Conservation (phyloP, 2,329 filamentous ascomycete species). For the Claviceps paspali region DNA sequence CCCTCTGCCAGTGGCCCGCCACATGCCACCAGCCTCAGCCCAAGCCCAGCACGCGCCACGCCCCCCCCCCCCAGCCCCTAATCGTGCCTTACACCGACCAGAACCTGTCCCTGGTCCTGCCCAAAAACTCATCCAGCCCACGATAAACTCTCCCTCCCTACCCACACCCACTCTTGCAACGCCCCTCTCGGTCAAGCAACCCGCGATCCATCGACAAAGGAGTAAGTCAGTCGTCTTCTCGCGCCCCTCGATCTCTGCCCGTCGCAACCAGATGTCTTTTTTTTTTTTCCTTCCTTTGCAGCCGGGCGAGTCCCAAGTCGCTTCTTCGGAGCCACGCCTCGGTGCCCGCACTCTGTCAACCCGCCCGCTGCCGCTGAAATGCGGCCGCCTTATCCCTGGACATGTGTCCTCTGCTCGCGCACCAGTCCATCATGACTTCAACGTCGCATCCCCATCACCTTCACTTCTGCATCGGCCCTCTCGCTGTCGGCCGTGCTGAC, state of each 20-base stretch:
- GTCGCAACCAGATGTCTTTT: too few species aligned
- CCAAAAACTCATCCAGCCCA: conserved; percentile 6
- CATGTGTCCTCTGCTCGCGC: conserved; percentile 13
- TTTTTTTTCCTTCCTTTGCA: neutral
- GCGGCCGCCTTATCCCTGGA: conserved; percentile 8
- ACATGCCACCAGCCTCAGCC: too few species aligned
- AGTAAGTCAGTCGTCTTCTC: conserved; percentile 7
- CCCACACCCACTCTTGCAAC: conserved; percentile 6
- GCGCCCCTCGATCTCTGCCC: too few species aligned
- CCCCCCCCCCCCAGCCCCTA: too few species aligned
- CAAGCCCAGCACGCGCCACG: too few species aligned
- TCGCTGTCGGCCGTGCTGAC: too few species aligned
- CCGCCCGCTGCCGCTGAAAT: conserved; percentile 8
- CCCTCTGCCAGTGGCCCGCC: too few species aligned
- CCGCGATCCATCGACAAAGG: conserved; percentile 7
- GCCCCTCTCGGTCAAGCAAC: conserved; percentile 4
- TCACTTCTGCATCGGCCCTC: conserved; percentile 1
- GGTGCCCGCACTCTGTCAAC: conserved; percentile 3
- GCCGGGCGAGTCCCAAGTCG: too few species aligned
- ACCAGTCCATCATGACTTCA: too few species aligned
- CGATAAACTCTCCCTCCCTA: conserved; percentile 7
- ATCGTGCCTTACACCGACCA: too few species aligned
- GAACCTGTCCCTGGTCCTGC: too few species aligned
- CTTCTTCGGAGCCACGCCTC: too few species aligned
- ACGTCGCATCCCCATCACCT: conserved; percentile 3